Evolutionary conservation across 306 rosid genomes (phyloP).

Genomic region (Delonix regia): DNA sequence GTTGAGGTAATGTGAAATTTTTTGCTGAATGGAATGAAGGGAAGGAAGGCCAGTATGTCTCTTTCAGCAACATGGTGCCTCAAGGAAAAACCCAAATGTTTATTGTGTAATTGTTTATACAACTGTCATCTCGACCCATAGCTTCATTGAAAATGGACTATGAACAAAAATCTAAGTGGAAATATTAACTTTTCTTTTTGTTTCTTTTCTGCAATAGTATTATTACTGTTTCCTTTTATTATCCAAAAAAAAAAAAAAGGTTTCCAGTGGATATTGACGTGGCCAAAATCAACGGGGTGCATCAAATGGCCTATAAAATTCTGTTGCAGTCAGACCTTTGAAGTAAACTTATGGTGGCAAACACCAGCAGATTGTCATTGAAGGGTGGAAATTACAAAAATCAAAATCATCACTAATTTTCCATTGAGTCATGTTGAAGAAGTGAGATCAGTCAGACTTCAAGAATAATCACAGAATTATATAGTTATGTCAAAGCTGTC

Average conservation of each 20-base stretch:
- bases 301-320: too few species aligned
- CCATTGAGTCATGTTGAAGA: background rate
- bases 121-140: background rate
- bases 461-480: too few species aligned
- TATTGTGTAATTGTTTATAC: background rate
- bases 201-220: background rate
- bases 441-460: background rate
- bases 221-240: background rate
- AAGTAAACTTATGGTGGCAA: too few species aligned
- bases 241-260: background rate
- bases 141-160: background rate
- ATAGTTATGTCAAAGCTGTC: too few species aligned
- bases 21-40: background rate
- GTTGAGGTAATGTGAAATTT: background rate
- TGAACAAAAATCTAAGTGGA: background rate
- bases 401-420: background rate
- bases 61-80: conserved; percentile 4
- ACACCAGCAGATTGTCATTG: too few species aligned
- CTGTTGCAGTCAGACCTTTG: too few species aligned
- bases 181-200: background rate
- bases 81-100: background rate
- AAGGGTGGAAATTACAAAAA: background rate
- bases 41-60: background rate
- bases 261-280: background rate
- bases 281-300: background rate